Evolutionary conservation across 176 grass and related monocot genomes (phyloP), one percentile per base, ranked within the genome.

Genomic region (Rhynchospora pubera): DNA sequence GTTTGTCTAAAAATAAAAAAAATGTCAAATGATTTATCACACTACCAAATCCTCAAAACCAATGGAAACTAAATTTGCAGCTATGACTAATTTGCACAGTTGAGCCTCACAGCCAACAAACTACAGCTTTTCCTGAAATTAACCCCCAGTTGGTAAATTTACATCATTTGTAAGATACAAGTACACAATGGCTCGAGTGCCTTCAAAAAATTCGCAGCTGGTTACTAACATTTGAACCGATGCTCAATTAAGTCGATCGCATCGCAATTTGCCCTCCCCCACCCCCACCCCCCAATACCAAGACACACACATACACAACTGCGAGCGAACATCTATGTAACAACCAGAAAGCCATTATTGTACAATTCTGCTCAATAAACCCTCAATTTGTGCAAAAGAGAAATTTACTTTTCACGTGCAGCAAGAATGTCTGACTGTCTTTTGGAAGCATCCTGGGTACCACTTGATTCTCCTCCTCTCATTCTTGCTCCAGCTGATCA

Each of bases 381-480:
- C 50, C 69, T 53, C 45, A 4, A 7, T 75, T 75, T 52, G 22
- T 28, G 69, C 9, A 52, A 75, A 75, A 28, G 44, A 30, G 50
- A 76, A 75, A 55, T 86, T 89, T 90, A 99, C 96, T 99, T 99
- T 87, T 99, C 96, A 52, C 96, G 89, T 26, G 96, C 87, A 82
- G 96, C 96, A 80, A 99, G 91, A 83, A 90, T 83, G 83, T 91
- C 87, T n/a, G 21, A 99, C 88, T 23, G 80, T 87, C 83, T 59
- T 62, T 90, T 51, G 96, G 91, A 57, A 99, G 96, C 89, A 93
- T 95, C 64, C 91, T 91, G 68, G 84, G 86, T 24, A 91, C 82
- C 5, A 67, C 43, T 52, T 71, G 59, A 28, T 85, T 58, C 88
- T 82, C 84, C 3, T 14, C 65, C 79, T 65, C 79, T 21, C 6